Conservation (phyloP, 1,139 yeast species). For the Scheffersomyces titani region DNA sequence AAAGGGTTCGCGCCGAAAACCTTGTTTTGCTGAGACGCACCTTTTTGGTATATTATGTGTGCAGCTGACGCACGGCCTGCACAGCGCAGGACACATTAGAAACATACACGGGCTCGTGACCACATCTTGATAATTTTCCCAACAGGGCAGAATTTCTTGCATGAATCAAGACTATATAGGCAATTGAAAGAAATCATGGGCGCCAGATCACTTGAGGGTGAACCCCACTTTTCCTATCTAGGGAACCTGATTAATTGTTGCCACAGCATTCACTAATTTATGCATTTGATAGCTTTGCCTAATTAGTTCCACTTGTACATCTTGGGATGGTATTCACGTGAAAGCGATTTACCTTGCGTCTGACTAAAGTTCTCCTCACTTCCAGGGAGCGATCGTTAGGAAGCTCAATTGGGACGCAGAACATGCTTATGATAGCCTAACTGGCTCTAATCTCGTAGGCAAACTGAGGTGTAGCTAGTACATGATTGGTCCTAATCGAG, state of each 20-base stretch:
- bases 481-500: not conserved
- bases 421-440: not conserved
- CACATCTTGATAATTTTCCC: not conserved
- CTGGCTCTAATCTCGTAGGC: not conserved
- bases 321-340: not conserved
- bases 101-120: not conserved
- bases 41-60: not conserved
- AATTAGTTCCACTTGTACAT: not conserved
- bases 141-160: not conserved
- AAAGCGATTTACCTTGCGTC: not conserved
- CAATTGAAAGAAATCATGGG: not conserved
- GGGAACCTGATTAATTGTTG: not conserved
- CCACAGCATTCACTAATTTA: not conserved
- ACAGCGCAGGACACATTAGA: not conserved
- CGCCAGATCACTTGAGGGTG: not conserved
- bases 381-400: not conserved
- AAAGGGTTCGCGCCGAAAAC: not conserved
- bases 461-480: not conserved
- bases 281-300: not conserved
- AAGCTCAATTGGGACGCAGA: not conserved
- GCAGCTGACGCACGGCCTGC: not conserved
- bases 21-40: not conserved
- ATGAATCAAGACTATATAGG: not conserved
- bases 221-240: conserved; percentile 1
- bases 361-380: not conserved